Evolutionary conservation across 768 basidiomycete genomes (phyloP).

Genomic region (Sporobolomyces phaffii): DNA sequence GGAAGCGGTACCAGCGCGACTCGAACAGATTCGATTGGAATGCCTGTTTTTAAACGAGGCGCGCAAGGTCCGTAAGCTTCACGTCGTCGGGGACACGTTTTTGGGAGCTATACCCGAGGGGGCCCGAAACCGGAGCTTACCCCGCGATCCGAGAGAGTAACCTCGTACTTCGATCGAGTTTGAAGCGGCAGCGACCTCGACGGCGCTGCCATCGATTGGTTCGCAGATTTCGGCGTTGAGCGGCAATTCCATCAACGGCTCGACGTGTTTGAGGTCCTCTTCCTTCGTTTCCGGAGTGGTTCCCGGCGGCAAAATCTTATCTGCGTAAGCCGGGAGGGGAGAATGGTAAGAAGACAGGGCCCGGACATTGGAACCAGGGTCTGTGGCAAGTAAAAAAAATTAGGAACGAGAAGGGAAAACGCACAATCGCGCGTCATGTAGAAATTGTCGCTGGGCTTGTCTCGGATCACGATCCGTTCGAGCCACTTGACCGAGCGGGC

Average conservation of each 20-base stretch:
- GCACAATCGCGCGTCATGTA: conserved; percentile 16
- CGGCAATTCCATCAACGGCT: conserved; percentile 19
- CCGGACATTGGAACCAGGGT: no score
- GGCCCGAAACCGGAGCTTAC: not conserved
- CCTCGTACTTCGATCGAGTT: not conserved
- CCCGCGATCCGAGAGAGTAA: conserved; percentile 17
- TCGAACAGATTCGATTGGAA: conserved; percentile 14
- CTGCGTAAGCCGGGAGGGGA: no score
- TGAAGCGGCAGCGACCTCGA: not conserved
- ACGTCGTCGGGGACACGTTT: no score
- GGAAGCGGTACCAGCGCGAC: conserved; percentile 10
- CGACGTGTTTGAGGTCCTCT: conserved; percentile 6
- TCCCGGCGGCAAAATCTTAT: conserved; percentile 27
- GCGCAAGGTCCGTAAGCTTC: not conserved
- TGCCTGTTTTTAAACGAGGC: conserved; percentile 8
- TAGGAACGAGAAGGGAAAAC: not conserved
- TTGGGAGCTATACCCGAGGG: no score
- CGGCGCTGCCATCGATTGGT: not conserved
- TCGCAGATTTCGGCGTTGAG: conserved; percentile 28
- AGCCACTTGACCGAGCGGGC: conserved; percentile 75
- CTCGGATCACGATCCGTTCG: conserved; percentile 54
- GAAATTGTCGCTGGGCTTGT: conserved; percentile 5
- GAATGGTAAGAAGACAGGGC: no score
- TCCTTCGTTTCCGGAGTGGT: conserved; percentile 16
- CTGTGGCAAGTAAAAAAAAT: no score